phyloP scores from a whole-genome alignment of 257 asterid genomes.

The Solanum piurae region DNA sequence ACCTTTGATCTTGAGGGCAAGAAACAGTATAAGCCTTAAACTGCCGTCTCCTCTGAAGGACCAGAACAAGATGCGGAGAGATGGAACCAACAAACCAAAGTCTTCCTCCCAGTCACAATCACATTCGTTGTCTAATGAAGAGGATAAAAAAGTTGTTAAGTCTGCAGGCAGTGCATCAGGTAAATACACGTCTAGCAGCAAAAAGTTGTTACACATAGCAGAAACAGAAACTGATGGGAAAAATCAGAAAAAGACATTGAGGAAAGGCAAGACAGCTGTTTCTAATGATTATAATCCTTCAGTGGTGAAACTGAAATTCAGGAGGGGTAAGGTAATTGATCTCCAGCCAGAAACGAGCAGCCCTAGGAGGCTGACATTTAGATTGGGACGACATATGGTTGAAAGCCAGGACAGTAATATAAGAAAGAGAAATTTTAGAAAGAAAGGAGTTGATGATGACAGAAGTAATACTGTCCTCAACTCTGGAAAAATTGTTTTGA shows the following conservation, averaged over 20 bases:
- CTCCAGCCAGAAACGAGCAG: conserved; percentile 37
- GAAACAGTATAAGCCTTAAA: conserved; percentile 23
- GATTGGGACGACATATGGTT: conserved; percentile 27
- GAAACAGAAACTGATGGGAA: conserved; percentile 18
- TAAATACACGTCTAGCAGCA: conserved; percentile 1
- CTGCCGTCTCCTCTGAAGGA: conserved; percentile 20
- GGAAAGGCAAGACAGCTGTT: conserved; percentile 19
- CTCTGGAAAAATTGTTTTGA: conserved; percentile 38
- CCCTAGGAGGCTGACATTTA: conserved; percentile 57
- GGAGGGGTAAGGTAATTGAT: conserved; percentile 62
- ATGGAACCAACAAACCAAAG: conserved; percentile 12
- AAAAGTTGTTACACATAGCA: background rate
- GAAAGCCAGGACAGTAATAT: conserved; percentile 21
- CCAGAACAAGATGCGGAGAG: conserved; percentile 17
- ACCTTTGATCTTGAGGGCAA: conserved; percentile 15
- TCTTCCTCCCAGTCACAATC: conserved; percentile 17
- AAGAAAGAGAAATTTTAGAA: conserved; percentile 31
- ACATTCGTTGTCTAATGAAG: conserved; percentile 21
- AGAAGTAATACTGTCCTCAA: conserved; percentile 2
- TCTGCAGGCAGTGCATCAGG: background rate
- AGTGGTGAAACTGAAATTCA: conserved; percentile 52
- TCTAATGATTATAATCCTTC: conserved; percentile 25
- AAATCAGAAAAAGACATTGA: conserved; percentile 11
- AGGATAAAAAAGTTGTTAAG: background rate
- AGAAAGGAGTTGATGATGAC: conserved; percentile 17